Percentiles rank a stretch among this genome's conserved stretches.
phyloP scores from a whole-genome alignment of 768 basidiomycete species.

The Hemileccinum impolitum region DNA sequence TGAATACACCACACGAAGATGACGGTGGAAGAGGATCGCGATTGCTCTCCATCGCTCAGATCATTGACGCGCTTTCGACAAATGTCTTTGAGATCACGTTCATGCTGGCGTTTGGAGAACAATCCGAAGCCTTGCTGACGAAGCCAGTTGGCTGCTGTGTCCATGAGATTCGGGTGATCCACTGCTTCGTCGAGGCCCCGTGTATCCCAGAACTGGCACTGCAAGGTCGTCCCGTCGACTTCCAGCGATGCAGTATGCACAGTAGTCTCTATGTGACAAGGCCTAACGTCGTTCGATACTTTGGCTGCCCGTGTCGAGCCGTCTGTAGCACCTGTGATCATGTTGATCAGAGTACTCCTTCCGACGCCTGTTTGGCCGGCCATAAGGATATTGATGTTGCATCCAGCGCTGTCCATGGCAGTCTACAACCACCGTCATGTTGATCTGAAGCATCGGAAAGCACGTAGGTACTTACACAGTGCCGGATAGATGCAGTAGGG shows the following conservation, averaged over 20 bases:
- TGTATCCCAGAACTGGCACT: constrained; percentile 23
- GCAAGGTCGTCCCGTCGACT: constrained; percentile 2
- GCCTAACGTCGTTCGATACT: constrained; percentile 25
- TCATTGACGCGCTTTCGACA: constrained; percentile 18
- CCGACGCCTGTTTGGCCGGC: constrained; percentile 29
- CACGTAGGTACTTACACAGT: constrained; percentile 3
- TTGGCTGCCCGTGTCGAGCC: constrained; percentile 13
- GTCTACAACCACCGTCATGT: not conserved
- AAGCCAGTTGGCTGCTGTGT: constrained; percentile 15
- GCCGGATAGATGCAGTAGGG: too few relatives aligned
- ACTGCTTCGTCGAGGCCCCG: constrained; percentile 27
- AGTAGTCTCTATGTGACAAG: constrained; percentile 23
- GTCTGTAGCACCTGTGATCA: constrained; percentile 18
- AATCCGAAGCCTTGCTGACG: constrained; percentile 19
- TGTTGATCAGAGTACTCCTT: constrained; percentile 27
- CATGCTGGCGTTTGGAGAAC: constrained; percentile 15
- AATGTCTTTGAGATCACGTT: constrained; percentile 20
- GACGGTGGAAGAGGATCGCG: constrained; percentile 6
- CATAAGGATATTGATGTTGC: constrained; percentile 16
- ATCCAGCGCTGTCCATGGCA: not conserved
- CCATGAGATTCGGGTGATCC: constrained; percentile 21
- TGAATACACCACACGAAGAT: constrained; percentile 29
- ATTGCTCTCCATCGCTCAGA: constrained; percentile 7
- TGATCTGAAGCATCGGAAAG: not conserved
- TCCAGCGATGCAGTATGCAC: constrained; percentile 8